A percentile compares a stretch with the other conserved stretches of the same genome.
Evolutionary conservation across 1,284 basidiomycete species (phyloP).

Genomic region (Vanrija humicola): DNA sequence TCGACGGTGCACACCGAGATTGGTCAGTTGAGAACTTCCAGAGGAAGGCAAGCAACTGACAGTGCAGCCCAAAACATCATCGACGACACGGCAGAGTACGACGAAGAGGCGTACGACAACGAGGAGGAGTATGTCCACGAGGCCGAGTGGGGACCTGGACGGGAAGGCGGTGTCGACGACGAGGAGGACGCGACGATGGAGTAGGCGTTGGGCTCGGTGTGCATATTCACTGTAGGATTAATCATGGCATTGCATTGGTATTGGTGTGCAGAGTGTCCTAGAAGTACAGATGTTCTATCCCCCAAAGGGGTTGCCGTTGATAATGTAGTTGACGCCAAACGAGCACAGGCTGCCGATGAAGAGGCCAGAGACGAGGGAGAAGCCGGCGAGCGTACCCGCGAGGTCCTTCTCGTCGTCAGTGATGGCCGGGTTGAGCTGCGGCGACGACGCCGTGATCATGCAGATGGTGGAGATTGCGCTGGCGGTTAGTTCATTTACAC

Average conservation of each 20-base stretch:
- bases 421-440: slow-evolving; percentile 42
- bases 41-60: not conserved
- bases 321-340: slow-evolving; percentile 59
- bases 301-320: slow-evolving; percentile 22
- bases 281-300: slow-evolving; percentile 17
- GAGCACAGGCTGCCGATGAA: slow-evolving; percentile 68
- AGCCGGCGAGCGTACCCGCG: slow-evolving; percentile 73
- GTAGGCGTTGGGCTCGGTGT: not conserved
- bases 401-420: slow-evolving; percentile 67
- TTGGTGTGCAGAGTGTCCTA: slow-evolving; percentile 3
- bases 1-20: slow-evolving; percentile 11
- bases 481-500: slow-evolving; percentile 37
- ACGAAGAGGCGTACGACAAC: slow-evolving; percentile 33
- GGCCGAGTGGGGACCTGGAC: slow-evolving; percentile 40
- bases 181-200: slow-evolving; percentile 26
- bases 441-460: slow-evolving; percentile 47
- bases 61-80: slow-evolving; percentile 17
- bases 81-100: slow-evolving; percentile 31
- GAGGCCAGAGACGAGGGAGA: slow-evolving; percentile 72
- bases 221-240: slow-evolving; percentile 9
- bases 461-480: slow-evolving; percentile 40
- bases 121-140: slow-evolving; percentile 44
- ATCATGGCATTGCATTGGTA: too few relatives aligned
- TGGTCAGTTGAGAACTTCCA: not conserved
- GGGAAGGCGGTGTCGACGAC: slow-evolving; percentile 40